phyloP scores from a whole-genome alignment of 768 basidiomycete genomes.

The Agrocybe praecox region DNA sequence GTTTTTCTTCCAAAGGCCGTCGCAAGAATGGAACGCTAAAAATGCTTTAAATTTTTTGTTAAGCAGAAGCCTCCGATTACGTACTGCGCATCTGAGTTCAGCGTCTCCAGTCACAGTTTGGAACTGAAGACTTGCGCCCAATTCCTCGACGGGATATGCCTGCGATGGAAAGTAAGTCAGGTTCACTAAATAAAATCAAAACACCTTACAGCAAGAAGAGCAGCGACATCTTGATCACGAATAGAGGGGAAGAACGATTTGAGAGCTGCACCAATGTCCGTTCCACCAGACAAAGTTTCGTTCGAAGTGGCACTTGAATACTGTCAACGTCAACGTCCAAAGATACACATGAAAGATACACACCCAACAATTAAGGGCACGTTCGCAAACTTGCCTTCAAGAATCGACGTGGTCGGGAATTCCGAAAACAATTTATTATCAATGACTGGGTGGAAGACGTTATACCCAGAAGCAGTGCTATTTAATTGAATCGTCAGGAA shows the following conservation, averaged over 20 bases:
- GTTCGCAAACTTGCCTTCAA: conserved; percentile 44
- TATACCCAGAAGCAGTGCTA: conserved; percentile 44
- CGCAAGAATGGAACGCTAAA: conserved; percentile 42
- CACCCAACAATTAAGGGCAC: conserved; percentile 65
- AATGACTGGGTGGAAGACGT: conserved; percentile 53
- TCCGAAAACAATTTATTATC: conserved; percentile 55
- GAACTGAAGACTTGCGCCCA: conserved; percentile 43
- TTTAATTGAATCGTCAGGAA: background rate
- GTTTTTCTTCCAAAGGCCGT: conserved; percentile 36
- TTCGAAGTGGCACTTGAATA: conserved; percentile 53
- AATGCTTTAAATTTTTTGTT: background rate
- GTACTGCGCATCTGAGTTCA: conserved; percentile 54
- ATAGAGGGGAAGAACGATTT: conserved; percentile 47
- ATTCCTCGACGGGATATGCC: conserved; percentile 46
- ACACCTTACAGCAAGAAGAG: conserved; percentile 32
- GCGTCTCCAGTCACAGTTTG: conserved; percentile 53
- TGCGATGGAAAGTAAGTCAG: conserved; percentile 13
- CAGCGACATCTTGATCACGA: conserved; percentile 36
- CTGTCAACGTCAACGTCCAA: background rate
- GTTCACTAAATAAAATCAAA: background rate
- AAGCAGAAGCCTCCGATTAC: conserved; percentile 19
- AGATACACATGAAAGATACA: conserved; percentile 11
- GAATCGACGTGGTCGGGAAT: conserved; percentile 49
- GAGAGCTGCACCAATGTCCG: conserved; percentile 37
- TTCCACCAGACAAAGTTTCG: conserved; percentile 52